Conservation (phyloP, 1,284 basidiomycete species). For the Mycena citricolor region DNA sequence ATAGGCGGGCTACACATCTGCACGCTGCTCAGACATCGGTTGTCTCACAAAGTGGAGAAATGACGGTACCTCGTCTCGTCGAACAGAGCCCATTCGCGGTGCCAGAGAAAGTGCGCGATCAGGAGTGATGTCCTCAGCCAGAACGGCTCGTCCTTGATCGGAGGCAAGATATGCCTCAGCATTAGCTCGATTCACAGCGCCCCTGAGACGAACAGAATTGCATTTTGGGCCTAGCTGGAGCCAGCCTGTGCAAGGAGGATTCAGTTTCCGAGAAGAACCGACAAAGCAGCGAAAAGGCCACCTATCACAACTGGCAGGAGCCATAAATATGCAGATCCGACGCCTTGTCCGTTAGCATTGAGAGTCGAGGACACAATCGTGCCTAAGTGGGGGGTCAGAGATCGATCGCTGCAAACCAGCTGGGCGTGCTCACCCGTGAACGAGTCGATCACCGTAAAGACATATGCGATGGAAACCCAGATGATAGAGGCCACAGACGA, state of each 20-base stretch:
- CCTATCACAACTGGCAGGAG: constrained; percentile 39
- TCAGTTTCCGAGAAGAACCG: not conserved
- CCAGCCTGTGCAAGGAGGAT: constrained; percentile 32
- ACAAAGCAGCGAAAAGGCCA: not conserved
- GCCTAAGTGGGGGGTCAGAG: too few species aligned
- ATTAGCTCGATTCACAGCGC: constrained; percentile 36
- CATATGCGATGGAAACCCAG: constrained; percentile 44
- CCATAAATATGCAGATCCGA: constrained; percentile 43
- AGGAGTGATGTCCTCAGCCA: constrained; percentile 10
- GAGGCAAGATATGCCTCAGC: constrained; percentile 29
- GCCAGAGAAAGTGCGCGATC: constrained; percentile 25
- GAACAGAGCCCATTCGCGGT: constrained; percentile 7
- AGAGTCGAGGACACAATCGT: constrained; percentile 17
- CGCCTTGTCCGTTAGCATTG: constrained; percentile 35
- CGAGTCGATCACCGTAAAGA: constrained; percentile 41
- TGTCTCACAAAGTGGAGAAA: too few species aligned
- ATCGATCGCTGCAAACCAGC: constrained; percentile 30
- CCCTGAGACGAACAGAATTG: constrained; percentile 32
- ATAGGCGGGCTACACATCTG: constrained; percentile 21
- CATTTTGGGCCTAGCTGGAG: constrained; percentile 43
- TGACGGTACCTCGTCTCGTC: constrained; percentile 21
- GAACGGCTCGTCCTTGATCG: constrained; percentile 5
- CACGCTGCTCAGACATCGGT: too few species aligned
- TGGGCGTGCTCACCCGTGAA: constrained; percentile 31
- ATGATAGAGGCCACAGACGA: constrained; percentile 37